These are phyloP conservation scores for Xylaria telfairii DNA, from an alignment of 495 filamentous ascomycete genomes.

Conservation along the genomic window DNA sequence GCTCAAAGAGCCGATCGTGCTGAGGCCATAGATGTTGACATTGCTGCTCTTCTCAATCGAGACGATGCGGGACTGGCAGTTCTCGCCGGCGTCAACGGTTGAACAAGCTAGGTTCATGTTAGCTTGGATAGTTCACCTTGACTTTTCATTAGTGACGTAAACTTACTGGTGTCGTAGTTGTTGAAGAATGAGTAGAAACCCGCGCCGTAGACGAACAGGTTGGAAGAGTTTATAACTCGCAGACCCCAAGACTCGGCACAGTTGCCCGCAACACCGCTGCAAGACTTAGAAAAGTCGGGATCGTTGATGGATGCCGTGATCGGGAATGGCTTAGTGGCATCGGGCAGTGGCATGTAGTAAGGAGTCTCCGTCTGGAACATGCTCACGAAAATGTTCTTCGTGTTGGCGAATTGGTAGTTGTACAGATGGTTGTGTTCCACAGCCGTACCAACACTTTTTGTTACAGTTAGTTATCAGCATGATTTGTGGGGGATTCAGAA, in stretches of 20 bases:
- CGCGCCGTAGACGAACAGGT: constrained; percentile 70
- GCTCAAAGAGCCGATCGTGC: constrained; percentile 56
- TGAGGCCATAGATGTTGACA: constrained; percentile 61
- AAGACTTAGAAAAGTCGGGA: constrained; percentile 60
- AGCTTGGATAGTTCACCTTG: not conserved
- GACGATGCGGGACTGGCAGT: constrained; percentile 62
- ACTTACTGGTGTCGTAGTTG: constrained; percentile 51
- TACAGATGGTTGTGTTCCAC: constrained; percentile 81
- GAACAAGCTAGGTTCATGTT: constrained; percentile 42
- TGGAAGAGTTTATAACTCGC: constrained; percentile 63
- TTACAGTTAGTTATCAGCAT: no score
- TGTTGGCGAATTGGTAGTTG: constrained; percentile 78
- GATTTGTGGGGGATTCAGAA: no score
- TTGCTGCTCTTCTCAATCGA: constrained; percentile 56
- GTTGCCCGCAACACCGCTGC: constrained; percentile 50
- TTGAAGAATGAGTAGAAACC: constrained; percentile 82
- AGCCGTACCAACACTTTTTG: constrained; percentile 72
- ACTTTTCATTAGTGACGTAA: not conserved
- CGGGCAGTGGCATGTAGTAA: constrained; percentile 69
- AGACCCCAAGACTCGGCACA: constrained; percentile 70
- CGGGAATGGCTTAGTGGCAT: constrained; percentile 64
- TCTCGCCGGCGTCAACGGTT: constrained; percentile 50
- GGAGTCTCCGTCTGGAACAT: constrained; percentile 87
- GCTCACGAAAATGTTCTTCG: constrained; percentile 73
- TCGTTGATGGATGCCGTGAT: constrained; percentile 57